A percentile compares a stretch with the other conserved stretches of the same genome.
Conservation (phyloP, 805 yeast species). For the Kazachstania kunashirensis region DNA sequence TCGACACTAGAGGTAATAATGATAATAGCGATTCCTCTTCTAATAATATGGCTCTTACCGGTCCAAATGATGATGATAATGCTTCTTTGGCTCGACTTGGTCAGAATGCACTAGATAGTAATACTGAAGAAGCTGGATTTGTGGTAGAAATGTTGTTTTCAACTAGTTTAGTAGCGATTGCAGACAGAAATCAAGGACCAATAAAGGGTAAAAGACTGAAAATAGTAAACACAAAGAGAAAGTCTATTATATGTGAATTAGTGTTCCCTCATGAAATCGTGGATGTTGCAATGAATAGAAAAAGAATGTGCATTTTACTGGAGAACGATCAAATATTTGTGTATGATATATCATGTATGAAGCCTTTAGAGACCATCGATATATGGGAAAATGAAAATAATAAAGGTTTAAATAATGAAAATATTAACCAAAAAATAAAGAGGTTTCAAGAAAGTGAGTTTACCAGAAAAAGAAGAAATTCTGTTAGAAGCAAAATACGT, state of each 20-base stretch:
- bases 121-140: conserved; percentile 6
- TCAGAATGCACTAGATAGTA: not conserved
- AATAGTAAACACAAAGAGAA: conserved; percentile 63
- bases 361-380: conserved; percentile 63
- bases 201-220: conserved; percentile 53
- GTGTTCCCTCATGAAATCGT: conserved; percentile 72
- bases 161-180: conserved; percentile 77
- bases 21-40: conserved; percentile 3
- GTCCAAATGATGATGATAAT: conserved; percentile 1
- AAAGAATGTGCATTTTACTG: conserved; percentile 67
- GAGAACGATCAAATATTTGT: conserved; percentile 68
- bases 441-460: conserved; percentile 2
- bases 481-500: conserved; percentile 9
- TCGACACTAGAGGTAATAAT: conserved; percentile 24
- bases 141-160: conserved; percentile 85
- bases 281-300: conserved; percentile 69
- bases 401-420: not conserved
- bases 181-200: conserved; percentile 57
- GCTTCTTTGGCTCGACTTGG: not conserved
- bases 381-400: conserved; percentile 18
- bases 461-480: conserved; percentile 9
- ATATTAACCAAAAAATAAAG: not conserved
- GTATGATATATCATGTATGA: conserved; percentile 86
- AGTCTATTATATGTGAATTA: conserved; percentile 71
- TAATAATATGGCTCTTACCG: not conserved